Evolutionary conservation across 2,329 filamentous ascomycete genomes (phyloP), one percentile per base, ranked within the genome.

Genomic region (Sarocladium brachiariae): DNA sequence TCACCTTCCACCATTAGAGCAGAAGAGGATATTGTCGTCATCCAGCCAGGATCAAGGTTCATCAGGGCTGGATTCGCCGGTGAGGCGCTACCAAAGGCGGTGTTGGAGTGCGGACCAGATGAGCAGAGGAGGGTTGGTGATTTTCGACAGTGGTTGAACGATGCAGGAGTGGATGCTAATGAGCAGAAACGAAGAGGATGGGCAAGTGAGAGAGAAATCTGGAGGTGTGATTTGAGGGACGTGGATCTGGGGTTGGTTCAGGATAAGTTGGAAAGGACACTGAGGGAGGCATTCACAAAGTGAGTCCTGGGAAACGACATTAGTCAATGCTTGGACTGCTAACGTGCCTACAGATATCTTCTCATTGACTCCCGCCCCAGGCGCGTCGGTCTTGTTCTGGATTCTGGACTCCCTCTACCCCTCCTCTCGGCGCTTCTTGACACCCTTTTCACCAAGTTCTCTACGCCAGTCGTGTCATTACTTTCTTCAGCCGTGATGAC

Each of bases 31-130:
- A 75, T 85, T 6, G 69, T 96, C 4, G 78, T 99, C 37, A 74
- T 96, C 49, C 90, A 97, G 64, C 65, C 97, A 31, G 91, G 90
- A 1, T 80, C 87, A 9, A 81, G 92, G 19, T 86, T 83, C 66
- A 66, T 97, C 23, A 82, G 86, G 39, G 84, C 86, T 9, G 93
- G 93, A 0, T 93, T 96, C 63, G 88, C 91, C 5, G 91, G 91
- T 49, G 91, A 96, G 65, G 78, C 83, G 38, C 70, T 75, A 2
- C 90, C 90, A 57, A 95, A 92, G 64, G 78, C 75, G 1, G 75
- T 77, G 13, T 70, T 91, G 19, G 74, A 78, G 19, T 92, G 90
- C 64, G 81, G 83, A 0, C 89, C 88, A 0, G 85, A 91, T 55
- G 78, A 86, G 61, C 83, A 87, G 61, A 79, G 87, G 50, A 79